Base-by-base conservation (phyloP, 768 basidiomycete species). In the Mycena leptocephala region DNA sequence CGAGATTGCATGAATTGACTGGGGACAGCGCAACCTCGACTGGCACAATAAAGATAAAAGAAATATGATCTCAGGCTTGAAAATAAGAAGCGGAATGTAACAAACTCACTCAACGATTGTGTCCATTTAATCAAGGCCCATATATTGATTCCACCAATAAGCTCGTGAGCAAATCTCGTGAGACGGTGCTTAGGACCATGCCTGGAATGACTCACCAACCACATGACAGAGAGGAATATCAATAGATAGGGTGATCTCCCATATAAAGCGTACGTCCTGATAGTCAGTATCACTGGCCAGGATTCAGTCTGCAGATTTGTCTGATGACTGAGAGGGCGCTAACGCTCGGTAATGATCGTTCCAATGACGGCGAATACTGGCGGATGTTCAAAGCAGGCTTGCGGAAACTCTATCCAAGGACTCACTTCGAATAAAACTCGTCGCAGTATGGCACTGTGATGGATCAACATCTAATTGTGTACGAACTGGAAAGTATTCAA, bases 221-320 rank as follows among this genome's bases (percentile, higher is more conserved):
- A 73, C 72, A 73, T 48, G 14, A 33, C n/a, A 24, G n/a, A 8
- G n/a, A 73, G 55, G 32, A 58, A 66, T 11, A 32, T 8, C 7
- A 73, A 55, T 6, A 73, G 33, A 16, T 9, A 11, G 6, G 7
- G 24, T 1, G 72, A 67, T 13, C 20, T 5, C n/a, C 37, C 64
- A 55, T 66, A 73, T 20, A 73, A 28, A 2, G 72, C 72, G 37
- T 73, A 73, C n/a, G 64, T 73, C 22, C 64, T 18, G 9, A 66
- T 26, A 5, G 56, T 73, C 26, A 67, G 33, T 26, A 73, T 73
- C 14, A 72, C 71, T 65, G 71, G 33, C 3, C 11, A 24, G 20
- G 62, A 62, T 35, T 63, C 2, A 55, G 37, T 55, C 11, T 24
- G 0, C 7, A 30, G 5, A 28, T 20, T 4, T 20, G 30, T 6